Evolutionary conservation across 2,329 filamentous ascomycete genomes (phyloP).

Genomic region (Neospermospora avenae): DNA sequence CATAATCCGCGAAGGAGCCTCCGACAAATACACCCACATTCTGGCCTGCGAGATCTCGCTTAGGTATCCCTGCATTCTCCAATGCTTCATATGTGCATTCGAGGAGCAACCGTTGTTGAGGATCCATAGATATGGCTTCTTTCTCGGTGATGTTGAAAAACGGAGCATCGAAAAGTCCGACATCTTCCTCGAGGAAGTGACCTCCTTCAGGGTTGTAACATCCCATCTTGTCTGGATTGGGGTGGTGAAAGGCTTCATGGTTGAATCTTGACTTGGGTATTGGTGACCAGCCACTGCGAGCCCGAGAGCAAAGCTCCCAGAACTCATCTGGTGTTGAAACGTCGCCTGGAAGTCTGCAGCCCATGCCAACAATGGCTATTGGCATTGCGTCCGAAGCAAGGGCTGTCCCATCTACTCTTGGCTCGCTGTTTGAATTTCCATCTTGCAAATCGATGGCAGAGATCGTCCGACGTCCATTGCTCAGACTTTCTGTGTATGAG

Average conservation of each 20-base stretch:
- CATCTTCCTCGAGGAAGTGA: slow-evolving; percentile 29
- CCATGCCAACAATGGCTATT: slow-evolving; percentile 39
- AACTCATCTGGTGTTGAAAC: slow-evolving; percentile 38
- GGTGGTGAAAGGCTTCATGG: slow-evolving; percentile 51
- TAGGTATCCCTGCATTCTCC: slow-evolving; percentile 28
- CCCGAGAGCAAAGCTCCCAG: slow-evolving; percentile 39
- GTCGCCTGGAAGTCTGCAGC: slow-evolving; percentile 38
- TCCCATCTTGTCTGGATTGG: slow-evolving; percentile 37
- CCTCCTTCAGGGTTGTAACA: slow-evolving; percentile 27
- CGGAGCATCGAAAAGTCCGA: slow-evolving; percentile 29
- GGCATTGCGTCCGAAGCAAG: slow-evolving; percentile 16
- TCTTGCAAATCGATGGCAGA: not conserved
- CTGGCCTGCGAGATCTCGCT: slow-evolving; percentile 18
- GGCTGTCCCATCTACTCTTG: not conserved
- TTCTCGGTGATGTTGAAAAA: slow-evolving; percentile 32
- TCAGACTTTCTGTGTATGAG: not conserved
- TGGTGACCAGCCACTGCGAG: slow-evolving; percentile 37
- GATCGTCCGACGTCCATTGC: not conserved
- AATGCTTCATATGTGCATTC: slow-evolving; percentile 31
- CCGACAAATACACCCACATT: slow-evolving; percentile 47
- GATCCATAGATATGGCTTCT: slow-evolving; percentile 33
- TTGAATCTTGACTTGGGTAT: slow-evolving; percentile 42
- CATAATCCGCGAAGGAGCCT: slow-evolving; percentile 37
- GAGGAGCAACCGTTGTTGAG: slow-evolving; percentile 30
- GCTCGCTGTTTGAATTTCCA: not conserved